Percentiles rank a stretch among this genome's conserved stretches.
Conservation (phyloP, 768 basidiomycete species). For the Coprinopsis sp. region DNA sequence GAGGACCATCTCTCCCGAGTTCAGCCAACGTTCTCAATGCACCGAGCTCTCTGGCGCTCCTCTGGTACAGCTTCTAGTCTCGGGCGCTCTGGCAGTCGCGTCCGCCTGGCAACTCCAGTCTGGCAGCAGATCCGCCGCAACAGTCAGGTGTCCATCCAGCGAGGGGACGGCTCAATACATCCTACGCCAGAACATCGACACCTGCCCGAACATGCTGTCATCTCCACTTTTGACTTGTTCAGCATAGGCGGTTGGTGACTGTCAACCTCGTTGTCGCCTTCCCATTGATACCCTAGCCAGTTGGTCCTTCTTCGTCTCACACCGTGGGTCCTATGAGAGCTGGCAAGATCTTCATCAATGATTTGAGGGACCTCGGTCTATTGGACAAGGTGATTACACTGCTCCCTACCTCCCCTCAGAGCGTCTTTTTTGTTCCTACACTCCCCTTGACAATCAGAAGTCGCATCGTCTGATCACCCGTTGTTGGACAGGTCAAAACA, state of each 20-base stretch:
- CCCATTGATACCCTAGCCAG: constrained; percentile 19
- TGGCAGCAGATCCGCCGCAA: constrained; percentile 6
- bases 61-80: background rate
- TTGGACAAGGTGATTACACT: constrained; percentile 55
- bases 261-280: background rate
- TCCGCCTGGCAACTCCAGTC: background rate
- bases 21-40: too few relatives aligned
- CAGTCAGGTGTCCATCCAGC: background rate
- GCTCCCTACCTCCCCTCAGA: background rate
- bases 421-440: background rate
- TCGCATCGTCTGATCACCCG: too few relatives aligned
- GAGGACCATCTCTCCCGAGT: too few relatives aligned
- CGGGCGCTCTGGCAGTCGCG: background rate
- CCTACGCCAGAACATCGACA: constrained; percentile 16
- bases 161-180: background rate
- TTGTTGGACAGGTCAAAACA: constrained; percentile 74
- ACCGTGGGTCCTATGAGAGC: constrained; percentile 76
- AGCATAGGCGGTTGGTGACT: constrained; percentile 71
- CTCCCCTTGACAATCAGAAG: constrained; percentile 10
- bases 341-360: constrained; percentile 80
- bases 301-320: constrained; percentile 50
- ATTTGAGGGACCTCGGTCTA: constrained; percentile 62
- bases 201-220: constrained; percentile 78
- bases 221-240: constrained; percentile 90
- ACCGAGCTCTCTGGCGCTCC: constrained; percentile 1